phyloP scores from a whole-genome alignment of 2,329 filamentous ascomycete genomes.

The Sordariomycetes sp. region DNA sequence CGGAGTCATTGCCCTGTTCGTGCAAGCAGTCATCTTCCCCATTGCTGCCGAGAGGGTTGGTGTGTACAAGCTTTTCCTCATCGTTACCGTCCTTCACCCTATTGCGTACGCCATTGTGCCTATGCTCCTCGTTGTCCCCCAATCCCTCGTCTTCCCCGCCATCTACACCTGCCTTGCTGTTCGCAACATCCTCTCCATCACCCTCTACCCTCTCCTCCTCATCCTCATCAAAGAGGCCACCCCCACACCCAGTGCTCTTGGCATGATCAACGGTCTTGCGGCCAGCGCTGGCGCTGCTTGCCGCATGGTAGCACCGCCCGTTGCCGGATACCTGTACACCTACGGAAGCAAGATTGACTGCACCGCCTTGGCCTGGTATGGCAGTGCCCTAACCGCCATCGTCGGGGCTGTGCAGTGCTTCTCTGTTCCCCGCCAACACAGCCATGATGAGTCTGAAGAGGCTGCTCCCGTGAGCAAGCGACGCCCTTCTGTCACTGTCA shows the following conservation, averaged over 20 bases:
- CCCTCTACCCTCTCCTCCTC: conserved; percentile 56
- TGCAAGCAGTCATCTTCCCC: conserved; percentile 54
- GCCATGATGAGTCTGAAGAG: conserved; percentile 19
- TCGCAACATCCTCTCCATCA: conserved; percentile 52
- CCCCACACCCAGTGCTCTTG: conserved; percentile 44
- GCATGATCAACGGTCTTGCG: conserved; percentile 57
- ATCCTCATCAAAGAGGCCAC: conserved; percentile 62
- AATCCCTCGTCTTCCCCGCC: conserved; percentile 38
- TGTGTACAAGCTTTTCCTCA: conserved; percentile 49
- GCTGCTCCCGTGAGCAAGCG: conserved; percentile 10
- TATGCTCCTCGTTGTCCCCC: conserved; percentile 45
- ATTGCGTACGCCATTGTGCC: conserved; percentile 53
- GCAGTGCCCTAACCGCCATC: conserved; percentile 45
- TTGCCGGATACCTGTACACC: conserved; percentile 55
- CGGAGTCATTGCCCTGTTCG: conserved; percentile 47
- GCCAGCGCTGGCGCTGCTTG: conserved; percentile 58
- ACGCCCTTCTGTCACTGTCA: conserved; percentile 9
- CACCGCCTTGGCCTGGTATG: conserved; percentile 56
- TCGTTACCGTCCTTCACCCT: conserved; percentile 51
- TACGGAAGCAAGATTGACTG: conserved; percentile 49
- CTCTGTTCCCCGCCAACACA: conserved; percentile 28
- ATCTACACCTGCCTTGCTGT: conserved; percentile 50
- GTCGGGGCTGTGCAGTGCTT: conserved; percentile 54
- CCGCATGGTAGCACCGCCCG: conserved; percentile 57
- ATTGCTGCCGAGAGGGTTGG: conserved; percentile 48